Evolutionary conservation across 345 rosid species (phyloP).

Genomic region (Dipteronia sinensis): DNA sequence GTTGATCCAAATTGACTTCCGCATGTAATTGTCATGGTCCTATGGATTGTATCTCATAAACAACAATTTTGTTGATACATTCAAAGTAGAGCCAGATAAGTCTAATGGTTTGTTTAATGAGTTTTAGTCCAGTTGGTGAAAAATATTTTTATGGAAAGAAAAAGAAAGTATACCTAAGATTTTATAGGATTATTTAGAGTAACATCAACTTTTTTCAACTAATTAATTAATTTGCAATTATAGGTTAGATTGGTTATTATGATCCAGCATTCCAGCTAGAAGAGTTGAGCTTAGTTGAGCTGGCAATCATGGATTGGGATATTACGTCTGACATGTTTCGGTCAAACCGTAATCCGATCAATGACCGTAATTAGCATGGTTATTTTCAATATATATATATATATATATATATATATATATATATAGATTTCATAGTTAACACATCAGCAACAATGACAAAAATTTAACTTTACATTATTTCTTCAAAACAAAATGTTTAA

Average conservation of each 20-base stretch:
- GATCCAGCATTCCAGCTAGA: background rate
- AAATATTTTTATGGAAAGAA: background rate
- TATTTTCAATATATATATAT: too few species aligned
- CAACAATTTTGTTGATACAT: conserved; percentile 29
- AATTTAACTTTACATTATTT: too few species aligned
- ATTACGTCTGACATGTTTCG: background rate
- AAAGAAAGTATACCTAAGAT: background rate
- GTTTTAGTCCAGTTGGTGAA: conserved; percentile 10
- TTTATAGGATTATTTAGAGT: conserved; percentile 8
- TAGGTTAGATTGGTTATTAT: background rate
- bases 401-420: too few species aligned
- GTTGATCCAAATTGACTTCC: conserved; percentile 10
- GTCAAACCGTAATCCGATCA: too few species aligned
- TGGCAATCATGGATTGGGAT: background rate
- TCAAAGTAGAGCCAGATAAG: conserved; percentile 40
- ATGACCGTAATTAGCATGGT: too few species aligned
- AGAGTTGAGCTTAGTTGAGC: background rate
- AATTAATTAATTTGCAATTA: background rate
- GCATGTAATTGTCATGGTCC: conserved; percentile 19
- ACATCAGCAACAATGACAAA: too few species aligned
- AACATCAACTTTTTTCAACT: conserved; percentile 11
- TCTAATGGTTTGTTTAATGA: conserved; percentile 27
- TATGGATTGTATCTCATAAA: conserved; percentile 29
- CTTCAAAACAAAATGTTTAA: too few species aligned
- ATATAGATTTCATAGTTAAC: too few species aligned